These are phyloP conservation scores for Blastobotrys serpentis DNA, from an alignment of 1,139 yeast genomes.

Conservation along the genomic window DNA sequence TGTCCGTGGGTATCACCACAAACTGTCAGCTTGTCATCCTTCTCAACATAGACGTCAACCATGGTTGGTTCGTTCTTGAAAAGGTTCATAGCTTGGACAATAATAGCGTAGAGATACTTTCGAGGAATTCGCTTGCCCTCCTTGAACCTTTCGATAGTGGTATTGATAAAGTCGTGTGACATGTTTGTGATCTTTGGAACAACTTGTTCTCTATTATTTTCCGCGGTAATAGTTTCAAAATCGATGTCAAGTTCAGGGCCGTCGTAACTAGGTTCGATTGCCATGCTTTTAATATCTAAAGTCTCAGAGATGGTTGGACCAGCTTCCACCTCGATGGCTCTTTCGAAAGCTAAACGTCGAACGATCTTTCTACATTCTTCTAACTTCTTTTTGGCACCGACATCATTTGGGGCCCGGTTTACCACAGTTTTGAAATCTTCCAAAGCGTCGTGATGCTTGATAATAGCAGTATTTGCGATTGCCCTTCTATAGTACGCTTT, in stretches of 20 bases:
- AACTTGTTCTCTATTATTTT: slow-evolving; percentile 13
- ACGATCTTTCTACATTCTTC: slow-evolving; percentile 66
- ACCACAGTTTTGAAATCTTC: slow-evolving; percentile 67
- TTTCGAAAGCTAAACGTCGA: slow-evolving; percentile 76
- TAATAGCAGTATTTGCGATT: slow-evolving; percentile 71
- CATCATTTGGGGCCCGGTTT: slow-evolving; percentile 65
- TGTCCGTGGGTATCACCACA: slow-evolving; percentile 99
- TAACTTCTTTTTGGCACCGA: slow-evolving; percentile 60
- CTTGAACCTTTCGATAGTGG: slow-evolving; percentile 68
- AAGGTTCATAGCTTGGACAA: slow-evolving; percentile 67
- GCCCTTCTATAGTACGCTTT: slow-evolving; percentile 87
- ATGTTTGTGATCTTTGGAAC: slow-evolving; percentile 29
- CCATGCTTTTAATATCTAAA: slow-evolving; percentile 47
- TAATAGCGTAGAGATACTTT: slow-evolving; percentile 78
- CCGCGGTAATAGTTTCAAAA: slow-evolving; percentile 24
- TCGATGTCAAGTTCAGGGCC: slow-evolving; percentile 60
- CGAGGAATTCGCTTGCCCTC: slow-evolving; percentile 73
- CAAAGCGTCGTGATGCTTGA: slow-evolving; percentile 73
- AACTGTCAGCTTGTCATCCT: slow-evolving; percentile 57
- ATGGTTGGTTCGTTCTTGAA: slow-evolving; percentile 68
- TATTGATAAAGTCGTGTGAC: slow-evolving; percentile 56
- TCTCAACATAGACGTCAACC: slow-evolving; percentile 62
- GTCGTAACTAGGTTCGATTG: slow-evolving; percentile 57
- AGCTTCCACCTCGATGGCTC: slow-evolving; percentile 77
- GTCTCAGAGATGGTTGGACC: slow-evolving; percentile 45